These are phyloP conservation scores for Austroboletus eburneus DNA, from an alignment of 768 basidiomycete species.

Conservation along the genomic window DNA sequence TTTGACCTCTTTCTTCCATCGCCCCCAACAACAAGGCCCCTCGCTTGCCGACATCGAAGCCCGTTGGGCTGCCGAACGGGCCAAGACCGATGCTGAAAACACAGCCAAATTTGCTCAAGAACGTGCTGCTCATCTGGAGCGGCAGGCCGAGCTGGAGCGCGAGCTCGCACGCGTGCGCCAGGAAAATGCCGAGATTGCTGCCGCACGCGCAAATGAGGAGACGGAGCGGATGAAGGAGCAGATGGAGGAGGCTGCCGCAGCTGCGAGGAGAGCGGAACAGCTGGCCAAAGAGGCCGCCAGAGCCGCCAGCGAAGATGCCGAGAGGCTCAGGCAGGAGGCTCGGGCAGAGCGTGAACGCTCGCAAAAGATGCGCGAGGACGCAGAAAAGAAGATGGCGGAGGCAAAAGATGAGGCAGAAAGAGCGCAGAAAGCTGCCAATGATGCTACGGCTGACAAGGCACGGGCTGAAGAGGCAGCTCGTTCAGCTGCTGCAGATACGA, in stretches of 20 bases:
- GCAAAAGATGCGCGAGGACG: conserved; percentile 1
- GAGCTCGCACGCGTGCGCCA: conserved; percentile 3
- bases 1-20: too few relatives aligned
- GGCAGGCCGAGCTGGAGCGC: conserved; percentile 7
- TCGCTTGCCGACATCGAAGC: conserved; percentile 6
- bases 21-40: conserved; percentile 7
- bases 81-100: conserved; percentile 1
- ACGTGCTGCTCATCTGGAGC: not conserved
- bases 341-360: conserved; percentile 7
- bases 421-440: conserved; percentile 7
- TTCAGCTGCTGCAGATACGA: conserved; percentile 11
- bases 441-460: conserved; percentile 11
- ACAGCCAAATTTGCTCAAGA: conserved; percentile 2
- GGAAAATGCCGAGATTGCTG: conserved; percentile 3
- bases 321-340: conserved; percentile 2
- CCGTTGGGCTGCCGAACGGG: conserved; percentile 5
- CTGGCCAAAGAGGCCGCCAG: conserved; percentile 2
- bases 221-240: conserved; percentile 2
- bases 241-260: conserved; percentile 4
- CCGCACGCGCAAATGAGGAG: conserved; percentile 10
- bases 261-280: conserved; percentile 1
- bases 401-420: conserved; percentile 10
- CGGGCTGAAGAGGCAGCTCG: too few relatives aligned
- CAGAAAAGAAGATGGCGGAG: conserved; percentile 1
- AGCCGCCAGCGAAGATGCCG: conserved; percentile 7